Evolutionary conservation across 2,329 filamentous ascomycete genomes (phyloP).

Genomic region (Clarireedia hainanense): DNA sequence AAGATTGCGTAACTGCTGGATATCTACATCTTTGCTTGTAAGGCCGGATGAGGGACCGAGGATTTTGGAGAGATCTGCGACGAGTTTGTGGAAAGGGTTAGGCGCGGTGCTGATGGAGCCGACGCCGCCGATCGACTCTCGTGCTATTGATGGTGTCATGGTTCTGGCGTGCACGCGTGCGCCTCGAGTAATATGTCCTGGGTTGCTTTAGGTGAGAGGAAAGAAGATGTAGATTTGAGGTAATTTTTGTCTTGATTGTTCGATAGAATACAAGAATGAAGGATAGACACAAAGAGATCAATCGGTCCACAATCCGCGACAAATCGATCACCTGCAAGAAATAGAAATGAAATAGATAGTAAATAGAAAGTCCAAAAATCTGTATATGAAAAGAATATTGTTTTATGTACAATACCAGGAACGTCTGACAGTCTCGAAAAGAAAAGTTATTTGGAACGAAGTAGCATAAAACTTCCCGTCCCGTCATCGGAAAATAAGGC

Average conservation of each 20-base stretch:
- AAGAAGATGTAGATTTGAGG: too few species aligned
- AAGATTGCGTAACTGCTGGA: constrained; percentile 58
- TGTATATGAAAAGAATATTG: too few species aligned
- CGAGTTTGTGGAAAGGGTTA: constrained; percentile 60
- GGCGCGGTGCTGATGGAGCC: constrained; percentile 23
- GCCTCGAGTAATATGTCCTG: neutral
- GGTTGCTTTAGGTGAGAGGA: too few species aligned
- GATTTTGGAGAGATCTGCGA: constrained; percentile 62
- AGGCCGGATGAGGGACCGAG: constrained; percentile 77
- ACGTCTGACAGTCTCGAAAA: too few species aligned
- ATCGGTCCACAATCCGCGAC: too few species aligned
- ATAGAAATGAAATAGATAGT: too few species aligned
- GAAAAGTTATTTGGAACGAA: neutral
- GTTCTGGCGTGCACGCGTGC: neutral
- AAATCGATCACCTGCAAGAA: too few species aligned
- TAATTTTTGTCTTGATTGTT: too few species aligned
- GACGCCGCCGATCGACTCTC: neutral
- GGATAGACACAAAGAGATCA: too few species aligned
- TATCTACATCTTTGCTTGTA: constrained; percentile 73
- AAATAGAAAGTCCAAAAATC: too few species aligned
- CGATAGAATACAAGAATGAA: too few species aligned
- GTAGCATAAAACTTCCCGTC: neutral
- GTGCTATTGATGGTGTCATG: constrained; percentile 5
- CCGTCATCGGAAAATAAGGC: neutral
- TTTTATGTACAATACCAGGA: too few species aligned